These are phyloP conservation scores for Halteria grandinella DNA, from an alignment of 73 alveolate species.

Conservation along the genomic window DNA sequence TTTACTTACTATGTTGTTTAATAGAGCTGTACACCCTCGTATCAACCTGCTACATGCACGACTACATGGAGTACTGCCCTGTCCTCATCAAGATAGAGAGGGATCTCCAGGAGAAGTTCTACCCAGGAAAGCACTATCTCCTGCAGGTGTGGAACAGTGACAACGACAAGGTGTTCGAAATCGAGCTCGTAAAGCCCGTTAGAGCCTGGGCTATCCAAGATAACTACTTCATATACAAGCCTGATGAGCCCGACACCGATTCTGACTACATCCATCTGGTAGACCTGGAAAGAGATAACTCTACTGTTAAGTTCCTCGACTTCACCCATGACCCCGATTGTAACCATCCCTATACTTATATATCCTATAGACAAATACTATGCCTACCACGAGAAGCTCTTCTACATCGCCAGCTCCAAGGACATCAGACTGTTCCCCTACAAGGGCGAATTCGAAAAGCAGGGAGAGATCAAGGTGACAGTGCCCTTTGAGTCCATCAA, in stretches of 20 bases:
- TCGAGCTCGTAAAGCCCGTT: background rate
- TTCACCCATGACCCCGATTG: conserved; percentile 46
- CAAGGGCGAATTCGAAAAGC: background rate
- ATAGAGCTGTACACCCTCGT: conserved; percentile 29
- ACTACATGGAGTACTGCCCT: conserved; percentile 44
- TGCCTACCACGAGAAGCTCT: conserved; percentile 27
- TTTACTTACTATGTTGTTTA: too few relatives aligned
- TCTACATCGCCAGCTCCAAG: conserved; percentile 34
- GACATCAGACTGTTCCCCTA: background rate
- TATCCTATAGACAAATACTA: conserved; percentile 43
- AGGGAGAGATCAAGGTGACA: background rate
- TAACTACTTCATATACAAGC: conserved; percentile 40
- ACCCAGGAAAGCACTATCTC: conserved; percentile 24
- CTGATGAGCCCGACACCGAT: conserved; percentile 22
- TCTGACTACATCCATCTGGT: conserved; percentile 32
- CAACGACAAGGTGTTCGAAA: conserved; percentile 15
- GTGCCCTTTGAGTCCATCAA: background rate
- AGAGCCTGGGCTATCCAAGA: conserved; percentile 45
- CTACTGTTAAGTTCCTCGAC: conserved; percentile 37
- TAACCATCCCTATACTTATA: conserved; percentile 15
- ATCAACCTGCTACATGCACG: conserved; percentile 32
- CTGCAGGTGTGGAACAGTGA: conserved; percentile 40
- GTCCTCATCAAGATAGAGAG: conserved; percentile 22
- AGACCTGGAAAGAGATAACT: conserved; percentile 27
- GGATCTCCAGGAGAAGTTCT: conserved; percentile 9